Evolutionary conservation across 768 basidiomycete species (phyloP), one percentile per base, ranked within the genome.

Genomic region (Sistotremastrum niveocremeum): DNA sequence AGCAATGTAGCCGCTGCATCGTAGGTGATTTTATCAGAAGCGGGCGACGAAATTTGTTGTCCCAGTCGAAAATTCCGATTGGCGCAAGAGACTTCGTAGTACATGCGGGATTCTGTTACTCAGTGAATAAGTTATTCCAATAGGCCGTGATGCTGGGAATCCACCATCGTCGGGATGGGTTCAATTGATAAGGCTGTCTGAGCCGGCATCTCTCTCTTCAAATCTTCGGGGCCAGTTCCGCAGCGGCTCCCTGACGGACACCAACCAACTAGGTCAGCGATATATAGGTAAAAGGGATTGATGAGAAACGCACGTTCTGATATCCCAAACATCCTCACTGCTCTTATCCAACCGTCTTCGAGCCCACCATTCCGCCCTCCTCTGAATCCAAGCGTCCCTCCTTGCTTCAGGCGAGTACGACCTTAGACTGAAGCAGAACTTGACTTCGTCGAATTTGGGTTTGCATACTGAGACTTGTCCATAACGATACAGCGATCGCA

Each of bases 321-420:
- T 69, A 48, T 87, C 81, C 94, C 94, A 99, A 2, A 99, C 78
- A 59, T 93, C 89, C 65, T 98, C 94, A 54, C 89, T 93, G 63
- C 88, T 91, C 60, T 77, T 79, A 12, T 64, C 71, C 6, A 85
- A 57, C 44, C 94, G 67, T 44, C 84, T 66, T 34, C 70, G 65
- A 4, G 93, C 89, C 94, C 91, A 95, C 90, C 91, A 93, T 59
- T 93, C 88, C 2, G 94, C 94, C 45, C 86, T 70, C 11, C 84
- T 71, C 42, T 69, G 72, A 47, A 98, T 79, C 93, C 91, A 99
- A 3, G 77, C 76, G 43, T 87, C 77, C 32, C 84, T 72, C 57
- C 77, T 76, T 55, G 80, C 74, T 46, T 91, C 89, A 10, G 79
- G 77, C 44, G 81, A 73, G 62, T 86, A 66, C 8, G 75, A 70